phyloP scores from a whole-genome alignment of 2,329 filamentous ascomycete species.

The Aspergillus sojae region DNA sequence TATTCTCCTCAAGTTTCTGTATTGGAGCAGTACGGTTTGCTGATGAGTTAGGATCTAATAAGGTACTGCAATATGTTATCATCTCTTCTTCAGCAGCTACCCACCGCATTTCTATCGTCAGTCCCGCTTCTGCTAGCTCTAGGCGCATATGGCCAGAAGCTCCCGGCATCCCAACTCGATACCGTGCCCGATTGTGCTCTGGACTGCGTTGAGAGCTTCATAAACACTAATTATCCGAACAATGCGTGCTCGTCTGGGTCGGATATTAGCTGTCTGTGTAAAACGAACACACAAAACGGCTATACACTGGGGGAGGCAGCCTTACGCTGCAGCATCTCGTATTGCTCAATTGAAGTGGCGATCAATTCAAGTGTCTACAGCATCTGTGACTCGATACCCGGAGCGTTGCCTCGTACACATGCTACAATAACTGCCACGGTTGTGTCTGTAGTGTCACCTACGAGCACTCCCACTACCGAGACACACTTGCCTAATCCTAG shows the following conservation, averaged over 20 bases:
- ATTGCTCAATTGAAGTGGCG: conserved; percentile 55
- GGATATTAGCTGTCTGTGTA: conserved; percentile 67
- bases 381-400: conserved; percentile 57
- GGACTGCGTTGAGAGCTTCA: conserved; percentile 64
- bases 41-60: conserved; percentile 14
- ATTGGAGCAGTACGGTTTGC: background rate
- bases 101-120: conserved; percentile 27
- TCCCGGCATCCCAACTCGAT: conserved; percentile 35
- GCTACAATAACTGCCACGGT: conserved; percentile 41
- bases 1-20: too few species aligned
- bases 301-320: conserved; percentile 74
- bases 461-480: conserved; percentile 9
- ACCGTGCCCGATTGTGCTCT: conserved; percentile 63
- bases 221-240: conserved; percentile 60
- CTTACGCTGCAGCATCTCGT: conserved; percentile 65
- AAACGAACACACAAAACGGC: conserved; percentile 59
- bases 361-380: conserved; percentile 50
- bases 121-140: conserved; percentile 26
- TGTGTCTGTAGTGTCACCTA: conserved; percentile 17
- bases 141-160: conserved; percentile 22
- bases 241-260: conserved; percentile 53
- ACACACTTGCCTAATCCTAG: conserved; percentile 4
- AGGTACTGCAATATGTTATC: conserved; percentile 40
- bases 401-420: conserved; percentile 37
- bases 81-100: conserved; percentile 29